Percentiles rank a stretch among this genome's conserved stretches.
Conservation (phyloP, 208 protist genomes). For the Leishmania lainsoni region DNA sequence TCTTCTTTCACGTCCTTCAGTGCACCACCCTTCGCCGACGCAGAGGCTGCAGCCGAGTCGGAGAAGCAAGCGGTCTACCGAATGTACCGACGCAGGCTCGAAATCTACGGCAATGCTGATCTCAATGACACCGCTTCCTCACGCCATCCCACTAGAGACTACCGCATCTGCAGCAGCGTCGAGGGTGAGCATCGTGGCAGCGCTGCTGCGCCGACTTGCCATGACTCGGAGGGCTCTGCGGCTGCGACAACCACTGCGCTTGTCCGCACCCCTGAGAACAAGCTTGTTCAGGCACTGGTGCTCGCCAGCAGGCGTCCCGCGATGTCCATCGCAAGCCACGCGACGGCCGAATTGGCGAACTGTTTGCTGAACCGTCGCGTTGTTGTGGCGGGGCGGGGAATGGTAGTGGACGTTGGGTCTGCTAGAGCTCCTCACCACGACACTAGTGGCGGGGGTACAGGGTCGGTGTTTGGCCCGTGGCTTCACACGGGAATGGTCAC, state of each 20-base stretch:
- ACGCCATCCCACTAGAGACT: neutral
- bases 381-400: constrained; percentile 17
- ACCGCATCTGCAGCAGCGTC: neutral
- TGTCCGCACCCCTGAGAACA: constrained; percentile 18
- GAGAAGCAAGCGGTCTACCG: constrained; percentile 29
- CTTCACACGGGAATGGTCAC: constrained; percentile 18
- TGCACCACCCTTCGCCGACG: neutral
- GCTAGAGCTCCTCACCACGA: neutral
- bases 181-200: neutral
- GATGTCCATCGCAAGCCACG: constrained; percentile 3
- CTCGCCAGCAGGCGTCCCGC: constrained; percentile 15
- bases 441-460: neutral
- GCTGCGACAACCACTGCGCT: constrained; percentile 10
- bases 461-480: constrained; percentile 22
- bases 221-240: neutral
- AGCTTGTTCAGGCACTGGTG: constrained; percentile 30
- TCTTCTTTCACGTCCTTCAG: neutral
- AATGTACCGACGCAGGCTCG: constrained; percentile 32
- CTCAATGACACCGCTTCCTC: constrained; percentile 14
- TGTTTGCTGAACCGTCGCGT: constrained; percentile 31
- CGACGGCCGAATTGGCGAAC: constrained; percentile 29
- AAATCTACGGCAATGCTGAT: constrained; percentile 28
- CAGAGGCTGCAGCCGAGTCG: neutral
- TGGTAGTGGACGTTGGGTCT: constrained; percentile 33
- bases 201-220: neutral